Percentiles rank a stretch among this genome's conserved stretches.
phyloP scores from a whole-genome alignment of 108 stramenopile genomes.

The Pseudonitzschia multistriata region DNA sequence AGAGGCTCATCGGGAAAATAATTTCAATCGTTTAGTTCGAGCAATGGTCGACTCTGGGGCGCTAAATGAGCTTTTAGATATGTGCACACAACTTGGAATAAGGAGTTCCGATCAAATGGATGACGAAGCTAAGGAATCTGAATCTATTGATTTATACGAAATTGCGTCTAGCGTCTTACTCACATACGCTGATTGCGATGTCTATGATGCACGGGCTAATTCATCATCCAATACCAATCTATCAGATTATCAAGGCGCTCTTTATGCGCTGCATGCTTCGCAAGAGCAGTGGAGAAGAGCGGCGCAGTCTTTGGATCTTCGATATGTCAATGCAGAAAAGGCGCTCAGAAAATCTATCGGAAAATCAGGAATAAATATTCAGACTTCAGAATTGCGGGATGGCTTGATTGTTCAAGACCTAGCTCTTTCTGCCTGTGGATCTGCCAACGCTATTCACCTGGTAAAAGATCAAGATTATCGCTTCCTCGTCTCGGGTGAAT shows the following conservation, averaged over 20 bases:
- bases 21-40: conserved; percentile 57
- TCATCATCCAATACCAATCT: conserved; percentile 25
- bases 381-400: conserved; percentile 29
- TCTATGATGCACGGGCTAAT: conserved; percentile 32
- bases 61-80: conserved; percentile 50
- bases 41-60: conserved; percentile 79
- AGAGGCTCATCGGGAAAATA: conserved; percentile 27
- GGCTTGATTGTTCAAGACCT: conserved; percentile 57
- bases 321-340: conserved; percentile 42
- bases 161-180: conserved; percentile 58
- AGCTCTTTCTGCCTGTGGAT: conserved; percentile 51
- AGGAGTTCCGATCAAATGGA: background rate
- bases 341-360: conserved; percentile 27
- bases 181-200: conserved; percentile 30
- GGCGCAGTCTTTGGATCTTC: conserved; percentile 68
- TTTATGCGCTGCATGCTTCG: conserved; percentile 76
- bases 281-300: conserved; percentile 77
- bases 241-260: conserved; percentile 68
- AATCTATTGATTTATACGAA: conserved; percentile 62
- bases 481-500: conserved; percentile 45
- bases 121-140: conserved; percentile 10
- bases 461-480: conserved; percentile 34
- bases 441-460: conserved; percentile 51
- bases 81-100: conserved; percentile 47
- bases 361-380: conserved; percentile 13